These are phyloP conservation scores for Prunus persica DNA, from an alignment of 306 rosid genomes.

Conservation along the genomic window DNA sequence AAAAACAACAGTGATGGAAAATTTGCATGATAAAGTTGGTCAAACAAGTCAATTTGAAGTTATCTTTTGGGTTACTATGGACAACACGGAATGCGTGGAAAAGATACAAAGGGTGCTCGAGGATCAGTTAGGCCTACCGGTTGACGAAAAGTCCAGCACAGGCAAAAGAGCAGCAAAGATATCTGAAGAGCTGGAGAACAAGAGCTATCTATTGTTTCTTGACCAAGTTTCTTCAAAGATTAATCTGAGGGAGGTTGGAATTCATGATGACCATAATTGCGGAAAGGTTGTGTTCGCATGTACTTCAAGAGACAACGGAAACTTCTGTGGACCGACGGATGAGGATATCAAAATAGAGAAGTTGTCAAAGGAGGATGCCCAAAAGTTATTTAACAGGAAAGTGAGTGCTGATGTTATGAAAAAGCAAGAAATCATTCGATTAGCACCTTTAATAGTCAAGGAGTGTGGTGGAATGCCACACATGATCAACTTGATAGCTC, in stretches of 20 bases:
- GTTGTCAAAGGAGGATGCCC: neutral
- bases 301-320: neutral
- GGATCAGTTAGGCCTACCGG: neutral
- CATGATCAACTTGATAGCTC: neutral
- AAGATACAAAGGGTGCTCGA: neutral
- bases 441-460: neutral
- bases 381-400: neutral
- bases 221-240: neutral
- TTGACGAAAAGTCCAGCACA: neutral
- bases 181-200: neutral
- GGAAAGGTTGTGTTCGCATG: neutral
- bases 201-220: neutral
- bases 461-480: neutral
- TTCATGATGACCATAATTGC: neutral
- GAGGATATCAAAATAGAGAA: neutral
- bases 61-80: neutral
- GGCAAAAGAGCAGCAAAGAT: neutral
- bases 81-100: neutral
- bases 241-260: slow-evolving; percentile 2
- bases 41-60: neutral
- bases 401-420: neutral
- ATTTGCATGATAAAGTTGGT: neutral
- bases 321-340: neutral
- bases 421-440: too few species aligned
- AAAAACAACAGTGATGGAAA: neutral